Evolutionary conservation across 768 basidiomycete genomes (phyloP), one percentile per base, ranked within the genome.

Genomic region (Austroboletus eburneus): DNA sequence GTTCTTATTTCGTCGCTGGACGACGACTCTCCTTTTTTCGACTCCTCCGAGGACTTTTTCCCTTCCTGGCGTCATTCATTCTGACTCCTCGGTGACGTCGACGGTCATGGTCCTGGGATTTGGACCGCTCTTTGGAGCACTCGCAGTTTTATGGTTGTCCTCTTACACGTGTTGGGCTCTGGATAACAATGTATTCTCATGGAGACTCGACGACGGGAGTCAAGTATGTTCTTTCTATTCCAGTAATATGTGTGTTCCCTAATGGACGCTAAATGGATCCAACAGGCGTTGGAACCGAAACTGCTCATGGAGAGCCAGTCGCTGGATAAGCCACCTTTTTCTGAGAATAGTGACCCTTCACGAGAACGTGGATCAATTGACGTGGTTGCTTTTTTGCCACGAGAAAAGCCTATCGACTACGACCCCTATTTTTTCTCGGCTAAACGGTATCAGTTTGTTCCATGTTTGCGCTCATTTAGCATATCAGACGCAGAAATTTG

Each of bases 391-490:
- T n/a, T n/a, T n/a, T n/a, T n/a, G n/a, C n/a, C n/a, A n/a, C n/a
- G n/a, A n/a, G n/a, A n/a, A n/a, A n/a, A n/a, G n/a, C n/a, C n/a
- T n/a, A n/a, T n/a, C n/a, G n/a, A n/a, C n/a, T n/a, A n/a, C n/a
- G n/a, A n/a, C n/a, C n/a, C n/a, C n/a, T n/a, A n/a, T 13, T 29
- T 29, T 29, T 29, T 29, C 29, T 29, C 29, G 29, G 8, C 8
- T 13, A 7, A 29, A 7, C 29, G 29, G 29, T 7, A 7, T 29
- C 29, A 7, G n/a, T 29, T 13, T 22, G 55, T 79, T 16, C 67
- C 62, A 18, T 67, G 78, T 17, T 64, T 75, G 9, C 75, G 80
- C 56, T 62, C 75, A 6, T 59, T 63, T 13, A 72, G 72, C 4
- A 69, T 59, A 36, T 67, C 71, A 65, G 46, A 68, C 62, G n/a